Evolutionary conservation across 176 grass and related monocot species (phyloP).

Genomic region (Oryza glaberrima): DNA sequence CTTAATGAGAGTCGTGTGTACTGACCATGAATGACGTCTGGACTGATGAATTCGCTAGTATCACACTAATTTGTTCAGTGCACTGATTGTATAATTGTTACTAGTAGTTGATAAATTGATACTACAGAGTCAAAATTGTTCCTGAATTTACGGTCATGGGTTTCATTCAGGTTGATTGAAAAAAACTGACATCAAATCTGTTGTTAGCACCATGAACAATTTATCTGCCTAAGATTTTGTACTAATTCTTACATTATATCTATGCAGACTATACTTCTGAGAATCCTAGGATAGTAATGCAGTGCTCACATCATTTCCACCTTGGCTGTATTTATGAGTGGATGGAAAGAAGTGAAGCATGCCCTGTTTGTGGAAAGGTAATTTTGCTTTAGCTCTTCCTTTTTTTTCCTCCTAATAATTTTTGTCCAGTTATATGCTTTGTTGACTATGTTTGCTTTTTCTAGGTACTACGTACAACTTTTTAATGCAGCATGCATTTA

Average conservation of each 20-base stretch:
- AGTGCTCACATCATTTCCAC: conserved; percentile 96
- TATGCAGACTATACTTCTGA: conserved; percentile 84
- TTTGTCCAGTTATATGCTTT: conserved; percentile 1
- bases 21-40: not conserved
- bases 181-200: conserved; percentile 1
- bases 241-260: conserved; percentile 5
- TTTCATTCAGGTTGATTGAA: not conserved
- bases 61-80: not conserved
- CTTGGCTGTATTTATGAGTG: conserved; percentile 98
- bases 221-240: conserved; percentile 10
- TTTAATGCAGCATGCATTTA: not conserved
- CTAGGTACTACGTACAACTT: not conserved
- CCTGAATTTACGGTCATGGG: not conserved
- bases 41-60: not conserved
- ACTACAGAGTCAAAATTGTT: not conserved
- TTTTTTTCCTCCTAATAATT: not conserved
- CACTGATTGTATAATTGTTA: not conserved
- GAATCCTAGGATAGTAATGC: conserved; percentile 87
- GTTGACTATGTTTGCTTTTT: not conserved
- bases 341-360: conserved; percentile 98
- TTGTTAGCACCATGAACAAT: not conserved
- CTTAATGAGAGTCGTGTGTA: not conserved
- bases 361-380: conserved; percentile 98
- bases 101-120: too few species aligned
- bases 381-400: not conserved